These are phyloP conservation scores for Phytopythium kandeliae DNA, from an alignment of 352 stramenopile species.

Conservation along the genomic window DNA sequence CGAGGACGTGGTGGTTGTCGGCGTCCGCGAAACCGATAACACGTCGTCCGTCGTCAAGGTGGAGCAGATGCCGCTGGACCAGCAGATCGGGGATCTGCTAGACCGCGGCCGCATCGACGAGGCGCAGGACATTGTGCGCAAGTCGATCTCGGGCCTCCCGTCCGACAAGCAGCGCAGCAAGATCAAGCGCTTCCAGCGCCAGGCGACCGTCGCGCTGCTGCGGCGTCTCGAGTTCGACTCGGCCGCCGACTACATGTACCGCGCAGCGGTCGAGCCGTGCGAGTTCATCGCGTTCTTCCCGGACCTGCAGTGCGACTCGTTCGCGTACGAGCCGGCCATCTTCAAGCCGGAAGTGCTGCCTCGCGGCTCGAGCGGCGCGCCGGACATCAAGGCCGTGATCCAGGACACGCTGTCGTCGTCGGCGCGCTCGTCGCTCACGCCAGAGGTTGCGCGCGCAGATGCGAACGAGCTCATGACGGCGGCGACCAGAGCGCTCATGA, in stretches of 20 bases:
- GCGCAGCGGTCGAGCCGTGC: slow-evolving; percentile 74
- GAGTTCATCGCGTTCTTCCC: slow-evolving; percentile 87
- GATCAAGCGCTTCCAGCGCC: slow-evolving; percentile 85
- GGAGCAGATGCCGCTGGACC: slow-evolving; percentile 80
- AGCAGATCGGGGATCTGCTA: slow-evolving; percentile 78
- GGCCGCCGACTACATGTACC: slow-evolving; percentile 83
- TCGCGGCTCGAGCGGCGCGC: slow-evolving; percentile 59
- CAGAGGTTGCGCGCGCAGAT: slow-evolving; percentile 57
- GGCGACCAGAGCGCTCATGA: slow-evolving; percentile 70
- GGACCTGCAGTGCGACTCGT: slow-evolving; percentile 70
- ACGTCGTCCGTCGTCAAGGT: slow-evolving; percentile 82
- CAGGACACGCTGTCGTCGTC: slow-evolving; percentile 41
- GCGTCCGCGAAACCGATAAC: slow-evolving; percentile 47
- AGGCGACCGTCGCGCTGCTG: slow-evolving; percentile 73
- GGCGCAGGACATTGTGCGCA: slow-evolving; percentile 78
- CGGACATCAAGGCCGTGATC: slow-evolving; percentile 76
- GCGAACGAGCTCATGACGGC: slow-evolving; percentile 44
- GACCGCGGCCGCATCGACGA: slow-evolving; percentile 84
- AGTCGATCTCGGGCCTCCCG: slow-evolving; percentile 61
- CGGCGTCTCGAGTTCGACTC: slow-evolving; percentile 74
- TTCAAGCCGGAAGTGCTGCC: slow-evolving; percentile 82
- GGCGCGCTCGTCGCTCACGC: slow-evolving; percentile 31
- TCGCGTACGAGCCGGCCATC: slow-evolving; percentile 78
- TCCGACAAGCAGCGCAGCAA: slow-evolving; percentile 85
- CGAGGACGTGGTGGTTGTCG: slow-evolving; percentile 77